A percentile compares a stretch with the other conserved stretches of the same genome.
Evolutionary conservation across 2,329 filamentous ascomycete species (phyloP).

Genomic region (Arachnomyces sp.): DNA sequence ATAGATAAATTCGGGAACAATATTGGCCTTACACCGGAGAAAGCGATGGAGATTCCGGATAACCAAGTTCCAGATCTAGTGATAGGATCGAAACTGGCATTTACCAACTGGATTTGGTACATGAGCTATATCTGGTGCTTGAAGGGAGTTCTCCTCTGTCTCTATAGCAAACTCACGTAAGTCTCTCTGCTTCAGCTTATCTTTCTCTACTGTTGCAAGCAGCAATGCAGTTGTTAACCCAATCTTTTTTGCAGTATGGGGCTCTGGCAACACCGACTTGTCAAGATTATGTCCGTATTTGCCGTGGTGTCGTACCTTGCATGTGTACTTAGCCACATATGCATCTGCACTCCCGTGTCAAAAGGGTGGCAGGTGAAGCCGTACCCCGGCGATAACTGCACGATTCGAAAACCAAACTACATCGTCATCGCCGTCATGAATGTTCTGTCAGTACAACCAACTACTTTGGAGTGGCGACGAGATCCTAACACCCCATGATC

Average conservation of each 20-base stretch:
- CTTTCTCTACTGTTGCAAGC: too few species aligned
- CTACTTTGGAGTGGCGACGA: neutral
- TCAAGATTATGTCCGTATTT: slow-evolving; percentile 17
- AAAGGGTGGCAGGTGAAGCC: slow-evolving; percentile 46
- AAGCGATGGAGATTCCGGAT: slow-evolving; percentile 20
- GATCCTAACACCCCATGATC: neutral
- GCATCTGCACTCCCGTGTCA: slow-evolving; percentile 31
- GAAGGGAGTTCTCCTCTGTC: slow-evolving; percentile 24
- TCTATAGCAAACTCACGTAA: slow-evolving; percentile 24
- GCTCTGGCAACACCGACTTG: slow-evolving; percentile 18
- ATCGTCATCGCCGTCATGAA: slow-evolving; percentile 14
- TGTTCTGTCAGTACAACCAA: slow-evolving; percentile 10
- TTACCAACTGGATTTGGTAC: slow-evolving; percentile 29
- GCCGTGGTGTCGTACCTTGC: slow-evolving; percentile 19
- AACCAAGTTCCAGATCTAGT: slow-evolving; percentile 15
- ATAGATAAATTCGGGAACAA: slow-evolving; percentile 18
- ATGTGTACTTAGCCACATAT: slow-evolving; percentile 11
- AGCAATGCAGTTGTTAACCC: neutral
- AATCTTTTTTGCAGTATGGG: slow-evolving; percentile 12
- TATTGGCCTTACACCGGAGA: slow-evolving; percentile 20
- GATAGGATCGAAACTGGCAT: slow-evolving; percentile 24
- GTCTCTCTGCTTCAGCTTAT: slow-evolving; percentile 3
- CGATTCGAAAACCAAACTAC: slow-evolving; percentile 12
- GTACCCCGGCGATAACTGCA: slow-evolving; percentile 31
- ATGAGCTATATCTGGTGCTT: slow-evolving; percentile 25